A percentile compares a stretch with the other conserved stretches of the same genome.
phyloP scores from a whole-genome alignment of 495 filamentous ascomycete species.

The Clavariopsis aquatica region DNA sequence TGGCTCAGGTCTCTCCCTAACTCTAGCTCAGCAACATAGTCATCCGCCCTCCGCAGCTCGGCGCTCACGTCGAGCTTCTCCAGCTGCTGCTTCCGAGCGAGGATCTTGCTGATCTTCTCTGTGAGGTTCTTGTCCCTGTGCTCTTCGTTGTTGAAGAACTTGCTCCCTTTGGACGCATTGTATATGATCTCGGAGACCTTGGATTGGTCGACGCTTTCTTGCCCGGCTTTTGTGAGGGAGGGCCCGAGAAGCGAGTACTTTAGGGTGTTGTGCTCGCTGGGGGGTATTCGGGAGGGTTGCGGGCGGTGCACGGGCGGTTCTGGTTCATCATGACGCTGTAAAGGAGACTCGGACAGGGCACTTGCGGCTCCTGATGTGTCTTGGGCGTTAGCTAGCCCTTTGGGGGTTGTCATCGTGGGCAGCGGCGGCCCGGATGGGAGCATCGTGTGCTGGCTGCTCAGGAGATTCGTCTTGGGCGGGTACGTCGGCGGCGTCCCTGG shows the following conservation, averaged over 20 bases:
- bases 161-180: conserved; percentile 93
- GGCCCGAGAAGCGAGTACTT: conserved; percentile 83
- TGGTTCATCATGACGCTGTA: background rate
- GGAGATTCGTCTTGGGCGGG: background rate
- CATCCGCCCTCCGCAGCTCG: conserved; percentile 76
- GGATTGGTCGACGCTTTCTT: conserved; percentile 88
- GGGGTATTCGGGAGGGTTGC: conserved; percentile 15
- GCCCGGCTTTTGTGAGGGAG: conserved; percentile 90
- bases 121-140: conserved; percentile 78
- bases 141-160: conserved; percentile 94
- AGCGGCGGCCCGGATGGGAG: background rate
- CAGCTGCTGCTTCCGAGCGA: conserved; percentile 72
- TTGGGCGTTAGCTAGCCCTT: background rate
- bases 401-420: conserved; percentile 5
- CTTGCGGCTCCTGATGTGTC: background rate
- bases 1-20: conserved; percentile 77
- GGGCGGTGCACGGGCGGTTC: conserved; percentile 1
- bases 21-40: conserved; percentile 78
- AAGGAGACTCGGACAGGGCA: background rate
- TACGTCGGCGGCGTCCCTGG: background rate
- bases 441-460: background rate
- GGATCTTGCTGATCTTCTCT: conserved; percentile 78
- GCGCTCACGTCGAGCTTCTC: conserved; percentile 71
- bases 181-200: conserved; percentile 98
- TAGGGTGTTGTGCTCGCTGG: conserved; percentile 53